Evolutionary conservation across 306 rosid species (phyloP).

Genomic region (Gastrolobium villosum): DNA sequence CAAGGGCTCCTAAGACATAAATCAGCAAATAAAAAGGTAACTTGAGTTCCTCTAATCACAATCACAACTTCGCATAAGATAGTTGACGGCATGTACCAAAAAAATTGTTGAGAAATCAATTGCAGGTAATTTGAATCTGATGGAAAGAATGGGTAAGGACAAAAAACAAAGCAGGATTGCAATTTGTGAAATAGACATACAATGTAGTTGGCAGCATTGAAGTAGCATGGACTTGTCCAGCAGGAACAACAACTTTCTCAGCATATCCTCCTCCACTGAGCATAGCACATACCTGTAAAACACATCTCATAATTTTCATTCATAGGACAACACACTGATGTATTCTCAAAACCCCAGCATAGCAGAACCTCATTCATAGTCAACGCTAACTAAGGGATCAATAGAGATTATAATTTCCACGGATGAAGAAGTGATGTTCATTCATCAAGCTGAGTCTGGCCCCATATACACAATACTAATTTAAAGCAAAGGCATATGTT

Average conservation of each 20-base stretch:
- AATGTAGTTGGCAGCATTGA: conserved; percentile 87
- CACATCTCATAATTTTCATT: conserved; percentile 40
- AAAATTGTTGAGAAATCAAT: no score
- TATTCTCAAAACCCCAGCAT: conserved; percentile 3
- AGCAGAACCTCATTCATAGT: background rate
- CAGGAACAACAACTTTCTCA: conserved; percentile 76
- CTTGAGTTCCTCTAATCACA: conserved; percentile 3
- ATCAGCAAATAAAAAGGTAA: no score
- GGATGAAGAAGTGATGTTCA: background rate
- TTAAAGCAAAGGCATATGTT: no score
- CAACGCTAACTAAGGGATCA: background rate
- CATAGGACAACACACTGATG: conserved; percentile 26
- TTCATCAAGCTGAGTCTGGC: background rate
- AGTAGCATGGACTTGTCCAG: conserved; percentile 67
- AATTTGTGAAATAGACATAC: conserved; percentile 44
- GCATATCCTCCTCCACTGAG: conserved; percentile 74
- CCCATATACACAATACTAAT: background rate
- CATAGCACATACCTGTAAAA: conserved; percentile 72
- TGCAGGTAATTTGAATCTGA: background rate
- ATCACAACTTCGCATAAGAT: background rate
- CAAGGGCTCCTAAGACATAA: no score
- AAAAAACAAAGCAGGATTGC: background rate
- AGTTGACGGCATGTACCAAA: background rate
- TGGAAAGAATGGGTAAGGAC: no score
- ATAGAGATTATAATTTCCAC: background rate